Conservation (phyloP, 2,329 filamentous ascomycete species). For the Apiospora malaysiana region DNA sequence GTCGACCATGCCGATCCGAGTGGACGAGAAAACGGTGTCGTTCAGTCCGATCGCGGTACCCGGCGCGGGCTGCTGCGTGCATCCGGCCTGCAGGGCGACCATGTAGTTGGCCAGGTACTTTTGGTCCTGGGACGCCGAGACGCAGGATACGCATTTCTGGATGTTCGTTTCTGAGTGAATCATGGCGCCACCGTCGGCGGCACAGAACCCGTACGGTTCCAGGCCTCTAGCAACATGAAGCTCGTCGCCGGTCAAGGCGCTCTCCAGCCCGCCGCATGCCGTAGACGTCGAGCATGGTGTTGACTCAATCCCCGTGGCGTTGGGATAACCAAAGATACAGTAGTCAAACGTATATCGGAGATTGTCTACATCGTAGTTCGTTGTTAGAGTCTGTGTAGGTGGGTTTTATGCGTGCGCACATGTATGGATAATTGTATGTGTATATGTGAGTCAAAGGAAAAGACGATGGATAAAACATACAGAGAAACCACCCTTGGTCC, state of each 20-base stretch:
- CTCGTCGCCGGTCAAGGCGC: conserved; percentile 48
- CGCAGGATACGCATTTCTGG: conserved; percentile 52
- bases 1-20: conserved; percentile 42
- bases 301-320: conserved; percentile 50
- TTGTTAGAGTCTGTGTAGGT: not conserved
- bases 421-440: not conserved
- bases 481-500: conserved; percentile 62
- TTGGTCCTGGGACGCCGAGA: conserved; percentile 48
- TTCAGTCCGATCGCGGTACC: conserved; percentile 47
- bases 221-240: conserved; percentile 41
- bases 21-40: conserved; percentile 51
- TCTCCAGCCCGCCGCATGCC: conserved; percentile 54
- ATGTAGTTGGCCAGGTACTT: conserved; percentile 59
- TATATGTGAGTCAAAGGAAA: not conserved
- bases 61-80: conserved; percentile 50
- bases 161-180: conserved; percentile 38
- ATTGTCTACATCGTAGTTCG: conserved; percentile 52
- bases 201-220: conserved; percentile 55
- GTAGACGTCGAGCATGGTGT: conserved; percentile 57
- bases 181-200: conserved; percentile 45
- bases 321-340: conserved; percentile 59
- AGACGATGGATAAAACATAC: conserved; percentile 45
- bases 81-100: conserved; percentile 57
- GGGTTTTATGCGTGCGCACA: not conserved
- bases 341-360: conserved; percentile 57